These are phyloP conservation scores for Dryas octopetala DNA, from an alignment of 306 rosid genomes.

Conservation along the genomic window DNA sequence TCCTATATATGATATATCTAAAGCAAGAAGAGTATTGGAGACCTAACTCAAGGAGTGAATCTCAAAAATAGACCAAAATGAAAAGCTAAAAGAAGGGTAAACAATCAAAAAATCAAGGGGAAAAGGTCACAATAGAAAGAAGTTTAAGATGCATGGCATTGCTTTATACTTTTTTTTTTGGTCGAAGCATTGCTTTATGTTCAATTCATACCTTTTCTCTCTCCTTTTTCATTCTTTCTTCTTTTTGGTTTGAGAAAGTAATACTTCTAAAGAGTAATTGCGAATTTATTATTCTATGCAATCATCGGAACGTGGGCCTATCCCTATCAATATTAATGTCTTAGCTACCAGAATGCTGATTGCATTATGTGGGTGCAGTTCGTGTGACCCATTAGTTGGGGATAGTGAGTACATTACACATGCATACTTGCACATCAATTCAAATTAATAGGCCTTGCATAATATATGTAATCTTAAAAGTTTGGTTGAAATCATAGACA, in stretches of 20 bases:
- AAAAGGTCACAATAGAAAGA: background rate
- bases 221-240: background rate
- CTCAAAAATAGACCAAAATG: background rate
- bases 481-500: background rate
- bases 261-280: too few relatives aligned
- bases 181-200: too few relatives aligned
- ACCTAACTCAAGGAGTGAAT: background rate
- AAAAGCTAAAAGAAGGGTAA: background rate
- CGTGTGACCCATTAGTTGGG: background rate
- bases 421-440: background rate
- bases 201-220: background rate
- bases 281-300: conserved; percentile 1
- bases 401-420: background rate
- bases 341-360: background rate
- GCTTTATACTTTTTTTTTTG: background rate
- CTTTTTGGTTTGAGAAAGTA: background rate
- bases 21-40: too few relatives aligned
- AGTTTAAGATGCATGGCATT: background rate
- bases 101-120: background rate
- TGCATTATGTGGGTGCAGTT: background rate
- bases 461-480: background rate
- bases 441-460: background rate
- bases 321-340: background rate
- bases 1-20: too few relatives aligned
- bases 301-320: background rate